Percentiles rank a stretch among this genome's conserved stretches.
phyloP scores from a whole-genome alignment of 1,284 basidiomycete species.

The Abortiporus biennis region DNA sequence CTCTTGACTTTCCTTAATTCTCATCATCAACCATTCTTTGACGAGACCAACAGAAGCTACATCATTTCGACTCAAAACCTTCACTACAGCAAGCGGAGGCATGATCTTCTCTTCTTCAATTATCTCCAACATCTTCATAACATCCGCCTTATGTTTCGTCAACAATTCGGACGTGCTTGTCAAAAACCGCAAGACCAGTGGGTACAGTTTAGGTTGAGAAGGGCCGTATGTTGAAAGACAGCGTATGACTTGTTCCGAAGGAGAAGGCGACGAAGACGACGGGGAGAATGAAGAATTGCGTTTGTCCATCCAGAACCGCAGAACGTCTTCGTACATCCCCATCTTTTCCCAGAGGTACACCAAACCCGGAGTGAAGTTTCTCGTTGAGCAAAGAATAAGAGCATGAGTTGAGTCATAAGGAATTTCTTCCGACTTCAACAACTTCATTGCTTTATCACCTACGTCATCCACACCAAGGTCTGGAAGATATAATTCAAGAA shows the following conservation, averaged over 20 bases:
- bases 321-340: conserved; percentile 94
- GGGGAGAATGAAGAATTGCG: conserved; percentile 36
- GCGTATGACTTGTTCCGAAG: conserved; percentile 65
- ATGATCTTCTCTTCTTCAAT: conserved; percentile 81
- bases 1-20: conserved; percentile 68
- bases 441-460: conserved; percentile 59
- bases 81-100: conserved; percentile 84
- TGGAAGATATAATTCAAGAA: conserved; percentile 89
- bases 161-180: conserved; percentile 74
- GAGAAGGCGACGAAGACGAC: conserved; percentile 28
- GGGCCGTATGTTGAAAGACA: conserved; percentile 74
- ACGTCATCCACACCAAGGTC: conserved; percentile 22
- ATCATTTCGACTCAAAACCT: conserved; percentile 80
- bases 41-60: conserved; percentile 88
- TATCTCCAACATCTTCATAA: conserved; percentile 65
- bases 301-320: conserved; percentile 87
- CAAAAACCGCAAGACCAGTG: conserved; percentile 85
- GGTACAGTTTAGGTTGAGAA: conserved; percentile 73
- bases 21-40: conserved; percentile 80
- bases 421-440: conserved; percentile 58
- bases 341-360: conserved; percentile 89
- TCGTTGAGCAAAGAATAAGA: conserved; percentile 86
- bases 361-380: conserved; percentile 77
- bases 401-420: conserved; percentile 92
- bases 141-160: conserved; percentile 62